These are phyloP conservation scores for Aechmea fasciata DNA, from an alignment of 176 grass and related monocot genomes.

Conservation along the genomic window DNA sequence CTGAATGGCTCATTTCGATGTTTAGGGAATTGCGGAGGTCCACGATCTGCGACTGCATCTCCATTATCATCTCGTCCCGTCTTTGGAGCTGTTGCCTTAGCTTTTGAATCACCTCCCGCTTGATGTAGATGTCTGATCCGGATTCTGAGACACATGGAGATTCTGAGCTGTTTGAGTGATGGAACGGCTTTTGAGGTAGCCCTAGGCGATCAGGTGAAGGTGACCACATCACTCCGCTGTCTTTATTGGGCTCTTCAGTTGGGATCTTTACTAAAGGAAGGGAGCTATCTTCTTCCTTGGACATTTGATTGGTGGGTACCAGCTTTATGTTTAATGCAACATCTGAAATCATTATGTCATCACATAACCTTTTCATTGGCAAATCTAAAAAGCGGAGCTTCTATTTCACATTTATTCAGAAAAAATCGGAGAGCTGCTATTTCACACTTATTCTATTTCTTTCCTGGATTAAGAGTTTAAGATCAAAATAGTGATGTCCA, in stretches of 20 bases:
- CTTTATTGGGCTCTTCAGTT: slow-evolving; percentile 20
- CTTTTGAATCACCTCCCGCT: slow-evolving; percentile 47
- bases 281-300: slow-evolving; percentile 25
- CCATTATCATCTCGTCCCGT: slow-evolving; percentile 50
- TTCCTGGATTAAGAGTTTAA: background rate
- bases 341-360: background rate
- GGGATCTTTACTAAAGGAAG: slow-evolving; percentile 27
- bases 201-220: slow-evolving; percentile 33
- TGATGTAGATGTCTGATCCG: slow-evolving; percentile 43
- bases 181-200: slow-evolving; percentile 29
- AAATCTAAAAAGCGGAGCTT: background rate
- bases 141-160: slow-evolving; percentile 39
- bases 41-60: slow-evolving; percentile 41
- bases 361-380: background rate
- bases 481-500: background rate
- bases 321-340: slow-evolving; percentile 16
- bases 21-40: slow-evolving; percentile 36
- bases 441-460: background rate
- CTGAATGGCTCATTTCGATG: slow-evolving; percentile 25
- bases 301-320: background rate
- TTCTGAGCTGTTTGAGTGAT: slow-evolving; percentile 35
- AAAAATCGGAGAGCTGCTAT: background rate
- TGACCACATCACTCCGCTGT: slow-evolving; percentile 30
- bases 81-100: slow-evolving; percentile 38
- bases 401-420: background rate